These are phyloP conservation scores for Chrysosporium queenslandicum DNA, from an alignment of 2,329 filamentous ascomycete genomes.

Conservation along the genomic window DNA sequence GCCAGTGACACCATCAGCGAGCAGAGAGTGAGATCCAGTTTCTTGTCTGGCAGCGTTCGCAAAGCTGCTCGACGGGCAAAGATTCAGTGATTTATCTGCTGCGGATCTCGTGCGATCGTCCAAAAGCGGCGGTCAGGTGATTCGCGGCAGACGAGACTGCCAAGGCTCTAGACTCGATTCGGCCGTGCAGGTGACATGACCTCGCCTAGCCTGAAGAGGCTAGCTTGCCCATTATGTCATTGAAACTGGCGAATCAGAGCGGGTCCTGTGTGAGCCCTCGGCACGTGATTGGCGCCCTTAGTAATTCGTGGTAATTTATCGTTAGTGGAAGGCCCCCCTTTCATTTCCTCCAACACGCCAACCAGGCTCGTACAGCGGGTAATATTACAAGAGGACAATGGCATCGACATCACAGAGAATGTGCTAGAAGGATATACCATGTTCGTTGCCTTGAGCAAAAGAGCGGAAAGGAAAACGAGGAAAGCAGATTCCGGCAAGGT, in stretches of 20 bases:
- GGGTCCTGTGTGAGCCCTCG: neutral
- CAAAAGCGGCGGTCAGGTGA: too few relatives aligned
- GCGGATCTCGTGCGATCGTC: too few relatives aligned
- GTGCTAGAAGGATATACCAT: too few relatives aligned
- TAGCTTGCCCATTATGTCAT: neutral
- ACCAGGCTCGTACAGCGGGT: neutral
- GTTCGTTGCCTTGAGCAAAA: too few relatives aligned
- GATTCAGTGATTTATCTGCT: too few relatives aligned
- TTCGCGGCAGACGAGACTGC: neutral
- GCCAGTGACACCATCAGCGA: neutral
- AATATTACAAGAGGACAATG: neutral
- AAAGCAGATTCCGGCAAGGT: neutral
- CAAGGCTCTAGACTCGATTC: neutral
- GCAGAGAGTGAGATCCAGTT: neutral
- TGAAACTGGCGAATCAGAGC: neutral
- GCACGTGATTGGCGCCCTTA: neutral
- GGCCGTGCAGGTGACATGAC: neutral
- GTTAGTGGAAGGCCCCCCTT: neutral
- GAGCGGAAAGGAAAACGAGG: neutral
- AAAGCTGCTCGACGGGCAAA: too few relatives aligned
- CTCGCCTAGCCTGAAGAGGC: neutral
- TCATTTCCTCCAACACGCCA: neutral
- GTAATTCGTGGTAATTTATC: neutral
- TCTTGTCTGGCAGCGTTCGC: too few relatives aligned
- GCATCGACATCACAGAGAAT: too few relatives aligned